Evolutionary conservation across 2,329 filamentous ascomycete genomes (phyloP).

Genomic region (Tolypocladium tundrense): DNA sequence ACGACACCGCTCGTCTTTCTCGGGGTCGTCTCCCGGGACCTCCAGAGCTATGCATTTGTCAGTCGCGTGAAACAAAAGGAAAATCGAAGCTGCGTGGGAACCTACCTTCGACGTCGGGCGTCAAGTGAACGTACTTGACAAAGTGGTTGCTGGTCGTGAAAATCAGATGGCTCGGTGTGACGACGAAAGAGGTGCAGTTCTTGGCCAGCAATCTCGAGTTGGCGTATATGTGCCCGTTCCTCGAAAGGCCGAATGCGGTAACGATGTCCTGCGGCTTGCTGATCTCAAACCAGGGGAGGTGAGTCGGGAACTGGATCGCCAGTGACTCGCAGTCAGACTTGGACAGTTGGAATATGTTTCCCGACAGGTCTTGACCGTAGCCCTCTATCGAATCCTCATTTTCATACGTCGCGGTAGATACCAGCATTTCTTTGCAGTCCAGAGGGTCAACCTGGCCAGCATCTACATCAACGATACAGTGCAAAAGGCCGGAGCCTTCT

Average conservation of each 20-base stretch:
- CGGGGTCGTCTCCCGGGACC: slow-evolving; percentile 77
- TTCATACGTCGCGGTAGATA: slow-evolving; percentile 22
- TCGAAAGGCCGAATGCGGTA: slow-evolving; percentile 55
- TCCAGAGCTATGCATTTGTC: slow-evolving; percentile 53
- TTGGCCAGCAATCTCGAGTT: slow-evolving; percentile 64
- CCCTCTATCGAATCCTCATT: slow-evolving; percentile 17
- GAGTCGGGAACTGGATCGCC: slow-evolving; percentile 28
- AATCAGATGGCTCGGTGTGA: slow-evolving; percentile 74
- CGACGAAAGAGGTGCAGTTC: slow-evolving; percentile 84
- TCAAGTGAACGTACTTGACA: slow-evolving; percentile 84
- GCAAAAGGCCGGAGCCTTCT: slow-evolving; percentile 13
- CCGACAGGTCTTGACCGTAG: slow-evolving; percentile 35
- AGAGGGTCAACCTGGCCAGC: slow-evolving; percentile 7
- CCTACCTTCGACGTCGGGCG: slow-evolving; percentile 50
- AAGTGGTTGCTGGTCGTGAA: slow-evolving; percentile 90
- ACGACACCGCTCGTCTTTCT: slow-evolving; percentile 83
- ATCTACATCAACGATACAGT: slow-evolving; percentile 11
- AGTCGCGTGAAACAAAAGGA: slow-evolving; percentile 3
- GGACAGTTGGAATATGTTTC: slow-evolving; percentile 31
- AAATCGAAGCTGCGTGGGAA: not conserved
- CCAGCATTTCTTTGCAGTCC: slow-evolving; percentile 11
- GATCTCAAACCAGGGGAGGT: slow-evolving; percentile 44
- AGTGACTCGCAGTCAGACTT: slow-evolving; percentile 21
- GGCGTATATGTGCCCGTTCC: slow-evolving; percentile 68
- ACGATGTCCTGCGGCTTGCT: slow-evolving; percentile 30